Evolutionary conservation across 345 rosid species (phyloP).

Genomic region (Salix koriyanagi): DNA sequence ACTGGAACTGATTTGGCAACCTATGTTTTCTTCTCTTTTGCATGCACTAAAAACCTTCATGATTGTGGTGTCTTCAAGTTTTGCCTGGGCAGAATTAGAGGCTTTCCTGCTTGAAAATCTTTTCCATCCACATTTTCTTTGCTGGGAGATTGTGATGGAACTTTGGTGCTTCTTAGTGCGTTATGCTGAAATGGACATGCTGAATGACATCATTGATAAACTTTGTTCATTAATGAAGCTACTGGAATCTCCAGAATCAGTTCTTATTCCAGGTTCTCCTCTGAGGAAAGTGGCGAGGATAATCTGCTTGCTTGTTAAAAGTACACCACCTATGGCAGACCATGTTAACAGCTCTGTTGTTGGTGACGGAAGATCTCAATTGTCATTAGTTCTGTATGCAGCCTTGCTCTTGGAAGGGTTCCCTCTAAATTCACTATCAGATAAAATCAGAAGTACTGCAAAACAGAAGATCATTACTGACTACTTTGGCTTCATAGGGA

Average conservation of each 20-base stretch:
- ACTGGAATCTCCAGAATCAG: constrained; percentile 48
- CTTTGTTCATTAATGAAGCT: constrained; percentile 51
- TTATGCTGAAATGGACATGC: constrained; percentile 50
- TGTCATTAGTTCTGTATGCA: constrained; percentile 42
- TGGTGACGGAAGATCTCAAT: constrained; percentile 37
- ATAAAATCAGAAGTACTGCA: constrained; percentile 40
- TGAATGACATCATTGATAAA: constrained; percentile 40
- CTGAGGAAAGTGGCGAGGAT: constrained; percentile 67
- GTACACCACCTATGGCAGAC: constrained; percentile 50
- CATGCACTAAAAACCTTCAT: constrained; percentile 66
- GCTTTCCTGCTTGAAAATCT: constrained; percentile 68
- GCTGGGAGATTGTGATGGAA: constrained; percentile 75
- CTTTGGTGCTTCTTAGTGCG: constrained; percentile 79
- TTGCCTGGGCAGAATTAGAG: constrained; percentile 60
- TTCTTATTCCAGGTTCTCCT: constrained; percentile 50
- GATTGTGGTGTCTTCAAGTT: constrained; percentile 54
- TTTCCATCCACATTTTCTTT: constrained; percentile 78
- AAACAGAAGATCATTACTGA: constrained; percentile 53
- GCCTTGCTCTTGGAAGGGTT: constrained; percentile 77
- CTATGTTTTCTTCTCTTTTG: constrained; percentile 55
- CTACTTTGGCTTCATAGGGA: constrained; percentile 49
- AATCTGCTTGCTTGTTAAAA: constrained; percentile 50
- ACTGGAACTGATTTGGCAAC: constrained; percentile 56
- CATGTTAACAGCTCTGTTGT: constrained; percentile 42
- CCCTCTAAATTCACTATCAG: constrained; percentile 57